Conservation (phyloP, 108 stramenopile species). For the Nitzschia inconspicua region DNA sequence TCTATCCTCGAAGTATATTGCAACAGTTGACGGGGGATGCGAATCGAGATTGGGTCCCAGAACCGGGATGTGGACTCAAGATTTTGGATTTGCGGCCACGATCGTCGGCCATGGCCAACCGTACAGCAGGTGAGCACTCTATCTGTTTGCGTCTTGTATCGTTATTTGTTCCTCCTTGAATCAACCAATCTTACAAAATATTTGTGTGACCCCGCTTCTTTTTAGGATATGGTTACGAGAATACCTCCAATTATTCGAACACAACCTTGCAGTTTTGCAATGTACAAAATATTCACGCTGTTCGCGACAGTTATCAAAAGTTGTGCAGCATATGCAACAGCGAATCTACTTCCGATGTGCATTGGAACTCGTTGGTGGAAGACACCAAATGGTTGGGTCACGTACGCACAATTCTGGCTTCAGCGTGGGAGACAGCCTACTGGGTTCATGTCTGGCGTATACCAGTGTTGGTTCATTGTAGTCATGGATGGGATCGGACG, state of each 20-base stretch:
- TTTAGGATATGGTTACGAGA: slow-evolving; percentile 87
- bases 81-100: slow-evolving; percentile 89
- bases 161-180: background rate
- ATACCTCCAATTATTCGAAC: slow-evolving; percentile 80
- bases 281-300: slow-evolving; percentile 88
- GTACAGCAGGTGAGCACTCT: slow-evolving; percentile 50
- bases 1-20: slow-evolving; percentile 22
- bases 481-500: slow-evolving; percentile 99
- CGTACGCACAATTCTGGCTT: slow-evolving; percentile 81
- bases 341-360: slow-evolving; percentile 42
- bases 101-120: slow-evolving; percentile 84
- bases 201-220: background rate
- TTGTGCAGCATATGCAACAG: slow-evolving; percentile 56
- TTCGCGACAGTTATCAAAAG: slow-evolving; percentile 82
- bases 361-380: slow-evolving; percentile 78
- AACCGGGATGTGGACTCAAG: slow-evolving; percentile 59
- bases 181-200: background rate
- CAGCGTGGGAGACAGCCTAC: slow-evolving; percentile 85
- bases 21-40: slow-evolving; percentile 40
- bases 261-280: slow-evolving; percentile 79
- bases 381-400: slow-evolving; percentile 92
- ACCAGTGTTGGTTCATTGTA: slow-evolving; percentile 95
- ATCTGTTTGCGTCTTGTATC: background rate
- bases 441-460: slow-evolving; percentile 82
- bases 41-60: slow-evolving; percentile 25